phyloP scores from a whole-genome alignment of 768 basidiomycete species.

The Termitomyces sp. region DNA sequence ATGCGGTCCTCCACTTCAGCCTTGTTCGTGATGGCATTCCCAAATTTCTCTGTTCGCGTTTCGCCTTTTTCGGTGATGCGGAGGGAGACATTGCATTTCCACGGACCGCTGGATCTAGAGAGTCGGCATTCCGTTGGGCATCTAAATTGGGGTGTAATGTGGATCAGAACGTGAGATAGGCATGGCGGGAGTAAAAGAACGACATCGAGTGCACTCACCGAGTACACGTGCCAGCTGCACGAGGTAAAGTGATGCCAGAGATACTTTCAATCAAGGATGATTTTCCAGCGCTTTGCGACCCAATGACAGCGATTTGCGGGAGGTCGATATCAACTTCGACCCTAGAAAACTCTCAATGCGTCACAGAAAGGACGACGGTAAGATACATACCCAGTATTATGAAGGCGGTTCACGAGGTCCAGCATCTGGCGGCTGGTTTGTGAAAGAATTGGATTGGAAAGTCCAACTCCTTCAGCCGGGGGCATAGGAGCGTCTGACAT shows the following conservation, averaged over 20 bases:
- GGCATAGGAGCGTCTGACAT: neutral
- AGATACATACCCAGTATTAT: slow-evolving; percentile 46
- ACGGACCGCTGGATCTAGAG: slow-evolving; percentile 32
- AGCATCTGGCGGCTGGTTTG: slow-evolving; percentile 43
- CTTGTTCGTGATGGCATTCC: slow-evolving; percentile 46
- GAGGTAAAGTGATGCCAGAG: slow-evolving; percentile 66
- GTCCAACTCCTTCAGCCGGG: slow-evolving; percentile 45
- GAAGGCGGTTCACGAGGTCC: slow-evolving; percentile 51
- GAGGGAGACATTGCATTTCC: slow-evolving; percentile 51
- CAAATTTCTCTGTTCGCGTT: slow-evolving; percentile 40
- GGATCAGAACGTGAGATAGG: neutral
- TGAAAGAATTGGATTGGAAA: slow-evolving; percentile 37
- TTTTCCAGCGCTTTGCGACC: slow-evolving; percentile 72
- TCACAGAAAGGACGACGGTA: neutral
- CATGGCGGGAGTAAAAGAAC: neutral
- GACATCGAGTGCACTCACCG: slow-evolving; percentile 36
- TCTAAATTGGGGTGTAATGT: slow-evolving; percentile 20
- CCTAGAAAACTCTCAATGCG: slow-evolving; percentile 30
- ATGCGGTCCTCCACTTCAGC: slow-evolving; percentile 61
- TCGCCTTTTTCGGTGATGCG: slow-evolving; percentile 38
- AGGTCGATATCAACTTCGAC: slow-evolving; percentile 70
- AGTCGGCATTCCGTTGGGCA: slow-evolving; percentile 60
- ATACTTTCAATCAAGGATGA: slow-evolving; percentile 78
- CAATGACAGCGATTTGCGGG: slow-evolving; percentile 71
- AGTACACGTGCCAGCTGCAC: slow-evolving; percentile 75